phyloP scores from a whole-genome alignment of 192 early-diverging fungal genomes.

The Umbelopsis ramanniana region DNA sequence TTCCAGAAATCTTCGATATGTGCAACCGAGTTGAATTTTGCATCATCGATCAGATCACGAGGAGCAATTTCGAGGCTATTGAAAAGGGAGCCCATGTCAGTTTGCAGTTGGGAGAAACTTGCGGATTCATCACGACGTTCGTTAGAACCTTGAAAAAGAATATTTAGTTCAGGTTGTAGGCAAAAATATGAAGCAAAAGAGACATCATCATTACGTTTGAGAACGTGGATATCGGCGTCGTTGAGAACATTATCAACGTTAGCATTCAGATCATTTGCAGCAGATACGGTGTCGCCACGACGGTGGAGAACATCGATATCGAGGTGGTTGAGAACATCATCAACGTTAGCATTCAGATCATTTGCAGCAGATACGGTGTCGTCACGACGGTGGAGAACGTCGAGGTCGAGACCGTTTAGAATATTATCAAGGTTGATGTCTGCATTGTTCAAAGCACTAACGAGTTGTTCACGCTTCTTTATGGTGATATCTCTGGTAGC shows the following conservation, averaged over 20 bases:
- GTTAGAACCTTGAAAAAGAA: too few relatives aligned
- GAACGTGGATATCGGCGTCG: not conserved
- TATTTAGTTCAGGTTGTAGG: too few relatives aligned
- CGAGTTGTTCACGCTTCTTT: too few relatives aligned
- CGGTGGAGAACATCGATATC: not conserved
- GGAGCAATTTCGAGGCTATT: too few relatives aligned
- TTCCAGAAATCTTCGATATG: not conserved
- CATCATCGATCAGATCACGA: too few relatives aligned
- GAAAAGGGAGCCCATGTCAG: too few relatives aligned
- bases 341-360: not conserved
- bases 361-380: not conserved
- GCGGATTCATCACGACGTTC: too few relatives aligned
- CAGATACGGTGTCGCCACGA: not conserved
- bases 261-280: not conserved
- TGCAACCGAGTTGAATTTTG: too few relatives aligned
- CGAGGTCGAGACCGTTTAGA: not conserved
- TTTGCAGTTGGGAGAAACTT: too few relatives aligned
- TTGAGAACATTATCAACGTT: not conserved
- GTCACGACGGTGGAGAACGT: not conserved
- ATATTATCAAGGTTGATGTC: not conserved
- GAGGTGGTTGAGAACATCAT: not conserved
- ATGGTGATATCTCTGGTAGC: not conserved
- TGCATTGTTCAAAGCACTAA: too few relatives aligned
- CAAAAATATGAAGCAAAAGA: not conserved
- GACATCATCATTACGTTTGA: not conserved